These are phyloP conservation scores for Didymella glomerata DNA, from an alignment of 2,329 filamentous ascomycete genomes.

Conservation along the genomic window DNA sequence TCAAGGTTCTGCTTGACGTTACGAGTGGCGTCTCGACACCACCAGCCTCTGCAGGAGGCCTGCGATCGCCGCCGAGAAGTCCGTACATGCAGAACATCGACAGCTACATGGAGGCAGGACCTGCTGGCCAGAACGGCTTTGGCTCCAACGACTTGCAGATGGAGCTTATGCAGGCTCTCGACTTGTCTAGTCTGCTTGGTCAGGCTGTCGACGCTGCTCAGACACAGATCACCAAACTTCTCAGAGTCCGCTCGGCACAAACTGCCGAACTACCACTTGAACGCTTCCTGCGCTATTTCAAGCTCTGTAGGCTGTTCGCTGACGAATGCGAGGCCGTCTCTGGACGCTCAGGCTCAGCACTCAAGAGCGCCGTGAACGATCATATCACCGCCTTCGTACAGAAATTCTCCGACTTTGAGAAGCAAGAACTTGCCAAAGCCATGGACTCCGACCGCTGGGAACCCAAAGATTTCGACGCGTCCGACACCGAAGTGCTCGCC, in stretches of 20 bases:
- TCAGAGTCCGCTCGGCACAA: conserved; percentile 80
- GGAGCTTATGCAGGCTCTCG: conserved; percentile 78
- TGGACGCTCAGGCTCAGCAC: conserved; percentile 75
- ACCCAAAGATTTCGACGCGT: conserved; percentile 75
- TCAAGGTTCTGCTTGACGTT: conserved; percentile 93
- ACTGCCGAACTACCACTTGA: conserved; percentile 71
- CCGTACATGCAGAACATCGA: conserved; percentile 55
- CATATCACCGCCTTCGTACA: conserved; percentile 85
- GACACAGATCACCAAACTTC: conserved; percentile 74
- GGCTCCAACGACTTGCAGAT: conserved; percentile 63
- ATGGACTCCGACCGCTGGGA: conserved; percentile 86
- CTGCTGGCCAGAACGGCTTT: conserved; percentile 24
- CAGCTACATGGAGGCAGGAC: conserved; percentile 42
- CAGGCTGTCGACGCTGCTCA: conserved; percentile 84
- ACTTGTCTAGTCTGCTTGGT: conserved; percentile 78
- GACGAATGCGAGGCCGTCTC: conserved; percentile 88
- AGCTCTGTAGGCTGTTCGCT: conserved; percentile 80
- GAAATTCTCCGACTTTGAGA: conserved; percentile 73
- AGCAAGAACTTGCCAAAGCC: conserved; percentile 75
- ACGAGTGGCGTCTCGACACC: conserved; percentile 74
- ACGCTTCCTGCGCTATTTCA: conserved; percentile 82
- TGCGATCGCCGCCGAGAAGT: conserved; percentile 60
- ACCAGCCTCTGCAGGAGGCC: conserved; percentile 48
- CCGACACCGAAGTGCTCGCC: conserved; percentile 67
- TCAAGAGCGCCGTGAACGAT: conserved; percentile 81